Percentiles rank a stretch among this genome's conserved stretches.
These are phyloP conservation scores for Pelargonium cotyledonis DNA, from an alignment of 441 rosid genomes.

Conservation along the genomic window DNA sequence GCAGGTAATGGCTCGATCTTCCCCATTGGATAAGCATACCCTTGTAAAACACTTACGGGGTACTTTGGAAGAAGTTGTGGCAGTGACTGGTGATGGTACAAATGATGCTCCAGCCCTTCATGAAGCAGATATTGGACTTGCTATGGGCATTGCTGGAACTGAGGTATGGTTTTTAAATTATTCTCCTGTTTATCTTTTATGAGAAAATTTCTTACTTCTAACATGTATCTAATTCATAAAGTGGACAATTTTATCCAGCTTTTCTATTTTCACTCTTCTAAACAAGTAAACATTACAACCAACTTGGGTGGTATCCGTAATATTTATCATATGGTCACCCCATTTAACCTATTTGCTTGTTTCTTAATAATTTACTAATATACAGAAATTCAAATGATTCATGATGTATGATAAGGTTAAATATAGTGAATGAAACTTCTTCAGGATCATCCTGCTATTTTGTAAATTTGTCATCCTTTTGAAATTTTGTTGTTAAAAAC, in stretches of 20 bases:
- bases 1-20: slow-evolving; percentile 55
- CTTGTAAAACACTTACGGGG: slow-evolving; percentile 41
- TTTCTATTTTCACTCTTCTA: too few species aligned
- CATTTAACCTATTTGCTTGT: too few species aligned
- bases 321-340: not conserved
- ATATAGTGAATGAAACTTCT: too few species aligned
- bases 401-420: too few species aligned
- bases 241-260: not conserved
- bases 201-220: not conserved
- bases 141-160: slow-evolving; percentile 57
- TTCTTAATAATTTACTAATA: not conserved
- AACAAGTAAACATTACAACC: too few species aligned
- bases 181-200: not conserved
- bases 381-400: too few species aligned
- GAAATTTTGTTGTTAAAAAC: slow-evolving; percentile 7
- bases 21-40: slow-evolving; percentile 53
- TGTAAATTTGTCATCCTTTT: not conserved
- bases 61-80: slow-evolving; percentile 44
- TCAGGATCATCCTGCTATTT: not conserved
- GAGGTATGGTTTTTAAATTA: slow-evolving; percentile 29
- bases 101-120: slow-evolving; percentile 59
- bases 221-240: not conserved
- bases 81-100: slow-evolving; percentile 55
- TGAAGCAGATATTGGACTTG: slow-evolving; percentile 56
- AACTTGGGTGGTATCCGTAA: too few species aligned